Conservation (phyloP, 139 green algal species). For the Chlorella sp. region DNA sequence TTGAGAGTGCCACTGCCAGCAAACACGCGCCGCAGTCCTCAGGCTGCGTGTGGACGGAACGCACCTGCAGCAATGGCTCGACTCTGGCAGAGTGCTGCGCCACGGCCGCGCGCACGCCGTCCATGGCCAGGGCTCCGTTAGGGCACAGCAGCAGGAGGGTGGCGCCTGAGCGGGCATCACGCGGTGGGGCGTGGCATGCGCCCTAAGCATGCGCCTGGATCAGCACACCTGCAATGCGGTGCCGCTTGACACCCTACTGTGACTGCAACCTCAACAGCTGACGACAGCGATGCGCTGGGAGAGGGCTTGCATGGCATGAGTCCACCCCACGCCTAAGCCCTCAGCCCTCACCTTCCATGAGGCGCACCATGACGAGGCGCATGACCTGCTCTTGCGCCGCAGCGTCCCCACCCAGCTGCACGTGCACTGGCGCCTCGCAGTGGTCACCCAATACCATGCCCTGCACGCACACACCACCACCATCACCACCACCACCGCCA, state of each 20-base stretch:
- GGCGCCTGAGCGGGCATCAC: not conserved
- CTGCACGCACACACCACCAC: too few species aligned
- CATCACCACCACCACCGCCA: too few species aligned
- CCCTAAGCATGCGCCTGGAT: not conserved
- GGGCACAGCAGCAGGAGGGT: not conserved
- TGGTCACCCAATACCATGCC: too few species aligned
- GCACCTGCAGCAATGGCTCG: not conserved
- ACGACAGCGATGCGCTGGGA: not conserved
- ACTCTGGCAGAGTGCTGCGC: not conserved
- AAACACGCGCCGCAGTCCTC: not conserved
- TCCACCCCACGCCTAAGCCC: not conserved
- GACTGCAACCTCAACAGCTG: not conserved
- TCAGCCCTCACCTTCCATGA: not conserved
- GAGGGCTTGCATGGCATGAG: too few species aligned
- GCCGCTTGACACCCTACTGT: not conserved
- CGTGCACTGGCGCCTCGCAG: too few species aligned
- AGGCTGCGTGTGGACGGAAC: not conserved
- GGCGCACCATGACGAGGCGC: too few species aligned
- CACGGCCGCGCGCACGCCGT: not conserved
- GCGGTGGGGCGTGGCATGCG: not conserved
- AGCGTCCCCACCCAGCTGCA: too few species aligned
- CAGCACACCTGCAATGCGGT: too few species aligned
- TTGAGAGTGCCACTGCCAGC: not conserved
- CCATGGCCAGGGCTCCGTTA: not conserved
- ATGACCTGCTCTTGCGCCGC: too few species aligned